phyloP scores from a whole-genome alignment of 805 yeast genomes.

The Saccharomyces mikatae region DNA sequence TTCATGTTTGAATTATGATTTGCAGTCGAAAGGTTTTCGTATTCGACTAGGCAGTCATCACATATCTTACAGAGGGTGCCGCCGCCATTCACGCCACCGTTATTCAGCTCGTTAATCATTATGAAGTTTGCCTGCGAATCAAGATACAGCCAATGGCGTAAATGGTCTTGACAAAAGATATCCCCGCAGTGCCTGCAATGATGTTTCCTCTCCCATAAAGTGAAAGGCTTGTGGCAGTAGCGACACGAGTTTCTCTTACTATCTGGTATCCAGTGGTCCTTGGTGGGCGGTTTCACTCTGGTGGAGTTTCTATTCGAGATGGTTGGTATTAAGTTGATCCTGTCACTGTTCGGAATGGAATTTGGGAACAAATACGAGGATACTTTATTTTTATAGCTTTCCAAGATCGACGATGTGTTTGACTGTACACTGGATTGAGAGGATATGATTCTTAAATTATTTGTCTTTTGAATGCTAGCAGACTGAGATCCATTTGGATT shows the following conservation, averaged over 20 bases:
- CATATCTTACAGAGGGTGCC: constrained; percentile 56
- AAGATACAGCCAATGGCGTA: constrained; percentile 47
- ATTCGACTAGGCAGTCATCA: constrained; percentile 55
- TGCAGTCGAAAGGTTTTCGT: constrained; percentile 35
- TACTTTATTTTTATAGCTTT: constrained; percentile 11
- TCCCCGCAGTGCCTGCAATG: constrained; percentile 85
- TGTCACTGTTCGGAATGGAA: neutral
- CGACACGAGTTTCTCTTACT: constrained; percentile 54
- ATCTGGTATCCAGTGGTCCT: constrained; percentile 71
- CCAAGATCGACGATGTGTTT: constrained; percentile 13
- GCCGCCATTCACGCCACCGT: constrained; percentile 52
- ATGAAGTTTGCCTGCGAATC: constrained; percentile 54
- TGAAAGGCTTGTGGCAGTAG: constrained; percentile 59
- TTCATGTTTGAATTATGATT: constrained; percentile 3
- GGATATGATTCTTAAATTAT: constrained; percentile 12
- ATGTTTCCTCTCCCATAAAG: constrained; percentile 71
- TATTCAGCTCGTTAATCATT: constrained; percentile 24
- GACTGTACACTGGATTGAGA: constrained; percentile 24
- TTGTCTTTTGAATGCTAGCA: neutral
- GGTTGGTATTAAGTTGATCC: neutral
- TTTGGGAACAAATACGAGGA: constrained; percentile 13
- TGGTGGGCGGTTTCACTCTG: constrained; percentile 36
- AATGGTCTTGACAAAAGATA: constrained; percentile 64
- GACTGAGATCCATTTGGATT: neutral
- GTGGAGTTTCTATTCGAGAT: constrained; percentile 1